Base-by-base conservation (phyloP, 1,284 basidiomycete genomes). In the Cystobasidium pallidum region DNA sequence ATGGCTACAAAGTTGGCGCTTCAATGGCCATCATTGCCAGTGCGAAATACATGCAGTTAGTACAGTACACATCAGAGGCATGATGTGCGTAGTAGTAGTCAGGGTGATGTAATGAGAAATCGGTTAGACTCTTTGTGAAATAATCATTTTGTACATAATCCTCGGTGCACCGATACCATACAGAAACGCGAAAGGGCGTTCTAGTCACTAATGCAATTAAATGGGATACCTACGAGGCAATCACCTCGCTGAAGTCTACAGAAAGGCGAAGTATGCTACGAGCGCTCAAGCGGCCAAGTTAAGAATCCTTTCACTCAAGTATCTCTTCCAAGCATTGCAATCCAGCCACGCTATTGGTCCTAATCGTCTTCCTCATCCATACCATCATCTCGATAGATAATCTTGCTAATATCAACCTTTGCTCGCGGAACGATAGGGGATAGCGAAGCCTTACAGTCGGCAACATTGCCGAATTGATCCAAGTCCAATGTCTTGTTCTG, bases 331-430 rank as follows among this genome's bases (percentile, higher is more conserved):
- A 21, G 8, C 19, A 34, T 2, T 34, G 49, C 49, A 51, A 26
- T 24, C 26, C 49, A 51, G 43, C 43, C 3, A 7, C n/a, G 3
- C 49, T 15, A 6, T 24, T 24, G n/a, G 6, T 15, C n/a, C 41
- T 49, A 68, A 6, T 41, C n/a, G 3, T 52, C 47, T 10, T 28
- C 3, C 32, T 41, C 57, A 28, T 55, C 62, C 70, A 72, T 36
- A 63, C 75, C 70, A 52, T 78, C 78, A 64, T 78, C 74, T 41
- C 57, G 71, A 45, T 76, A 78, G 7, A 78, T 68, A 13, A 77
- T 73, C 73, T 74, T 76, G 24, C 39, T 54, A 36, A 78, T 76
- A 0, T 70, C 62, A 0, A 74, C 61, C n/a, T 55, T 74, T 3
- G 63, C 13, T 24, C 70, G 32, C 15, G 61, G 61, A 0, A 72